Evolutionary conservation across 2,329 filamentous ascomycete genomes (phyloP), one percentile per base, ranked within the genome.

Genomic region (Orbilia oligospora): DNA sequence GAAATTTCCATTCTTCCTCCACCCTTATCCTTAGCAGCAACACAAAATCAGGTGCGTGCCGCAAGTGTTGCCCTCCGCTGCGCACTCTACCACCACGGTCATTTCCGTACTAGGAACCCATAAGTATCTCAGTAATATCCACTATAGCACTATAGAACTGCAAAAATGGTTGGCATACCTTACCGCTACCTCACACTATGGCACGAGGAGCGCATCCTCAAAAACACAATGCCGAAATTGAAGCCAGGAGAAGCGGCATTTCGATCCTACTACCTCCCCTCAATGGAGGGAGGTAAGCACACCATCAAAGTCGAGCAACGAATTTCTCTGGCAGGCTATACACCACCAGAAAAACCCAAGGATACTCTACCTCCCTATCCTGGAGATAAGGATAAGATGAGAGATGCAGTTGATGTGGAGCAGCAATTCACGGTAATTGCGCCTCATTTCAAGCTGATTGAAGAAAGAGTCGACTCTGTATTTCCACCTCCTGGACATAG

Each of bases 401-500:
- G 51, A 33, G n/a, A 36, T 3, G 51, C 51, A 18, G 18, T 36
- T 36, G 51, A n/a, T 33, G 16, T 56, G 27, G 16, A n/a, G 8
- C 48, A 71, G 41, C 9, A 56, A 6, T 86, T 86, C 77, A 79
- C 80, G 0, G 85, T 86, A 10, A 81, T 83, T 4, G 84, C 83
- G 0, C 85, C 84, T 0, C 83, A 82, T 16, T 86, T 84, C 69
- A 76, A 80, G 0, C 71, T 86, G 0, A 83, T 83, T 0, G 81
- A 82, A 0, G 82, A 82, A 0, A 64, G 64, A 0, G 68, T 87
- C 1, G 69, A 86, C 80, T 84, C 83, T 0, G 68, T 81, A 0
- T 86, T 86, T 77, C 86, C 86, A 0, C 84, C 85, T 0, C 53
- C 80, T 0, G 86, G 85, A 0, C 82, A 85, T 51, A 46, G 75